Percentiles rank a stretch among this genome's conserved stretches.
phyloP scores from a whole-genome alignment of 345 rosid species.

The Bruguiera parviflora region DNA sequence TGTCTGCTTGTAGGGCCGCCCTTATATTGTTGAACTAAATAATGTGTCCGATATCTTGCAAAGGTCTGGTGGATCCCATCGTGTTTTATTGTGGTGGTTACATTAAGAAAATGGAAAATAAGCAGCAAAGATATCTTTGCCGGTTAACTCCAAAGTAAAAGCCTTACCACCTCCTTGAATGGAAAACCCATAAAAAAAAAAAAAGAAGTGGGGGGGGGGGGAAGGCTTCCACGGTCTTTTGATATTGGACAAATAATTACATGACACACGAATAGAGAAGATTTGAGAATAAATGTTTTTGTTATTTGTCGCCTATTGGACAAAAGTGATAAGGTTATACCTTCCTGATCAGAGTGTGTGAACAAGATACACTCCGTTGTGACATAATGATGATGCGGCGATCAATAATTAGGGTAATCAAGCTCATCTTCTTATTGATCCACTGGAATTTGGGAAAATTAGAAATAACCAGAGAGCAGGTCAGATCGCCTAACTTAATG shows the following conservation, averaged over 20 bases:
- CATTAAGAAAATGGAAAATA: background rate
- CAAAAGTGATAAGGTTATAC: too few species aligned
- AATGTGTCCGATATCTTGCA: slow-evolving; percentile 16
- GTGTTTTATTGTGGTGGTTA: background rate
- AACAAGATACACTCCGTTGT: background rate
- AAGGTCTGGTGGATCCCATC: slow-evolving; percentile 15
- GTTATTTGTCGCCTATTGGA: background rate
- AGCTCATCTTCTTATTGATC: background rate
- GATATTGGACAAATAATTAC: background rate
- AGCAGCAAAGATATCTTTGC: too few species aligned
- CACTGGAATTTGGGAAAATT: too few species aligned
- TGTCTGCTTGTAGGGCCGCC: slow-evolving; percentile 17
- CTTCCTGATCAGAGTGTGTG: background rate
- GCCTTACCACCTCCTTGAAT: background rate
- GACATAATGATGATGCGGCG: slow-evolving; percentile 17
- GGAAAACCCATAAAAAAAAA: too few species aligned
- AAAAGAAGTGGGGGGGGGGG: too few species aligned
- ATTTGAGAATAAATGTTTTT: background rate
- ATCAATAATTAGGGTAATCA: slow-evolving; percentile 19
- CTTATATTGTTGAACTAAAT: slow-evolving; percentile 8
- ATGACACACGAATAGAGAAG: background rate
- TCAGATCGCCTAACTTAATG: too few species aligned
- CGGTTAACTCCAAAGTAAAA: background rate
- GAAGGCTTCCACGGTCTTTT: too few species aligned
- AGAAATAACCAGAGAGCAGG: too few species aligned